phyloP scores from a whole-genome alignment of 2,329 filamentous ascomycete genomes.

The Tetracladium maxilliforme region DNA sequence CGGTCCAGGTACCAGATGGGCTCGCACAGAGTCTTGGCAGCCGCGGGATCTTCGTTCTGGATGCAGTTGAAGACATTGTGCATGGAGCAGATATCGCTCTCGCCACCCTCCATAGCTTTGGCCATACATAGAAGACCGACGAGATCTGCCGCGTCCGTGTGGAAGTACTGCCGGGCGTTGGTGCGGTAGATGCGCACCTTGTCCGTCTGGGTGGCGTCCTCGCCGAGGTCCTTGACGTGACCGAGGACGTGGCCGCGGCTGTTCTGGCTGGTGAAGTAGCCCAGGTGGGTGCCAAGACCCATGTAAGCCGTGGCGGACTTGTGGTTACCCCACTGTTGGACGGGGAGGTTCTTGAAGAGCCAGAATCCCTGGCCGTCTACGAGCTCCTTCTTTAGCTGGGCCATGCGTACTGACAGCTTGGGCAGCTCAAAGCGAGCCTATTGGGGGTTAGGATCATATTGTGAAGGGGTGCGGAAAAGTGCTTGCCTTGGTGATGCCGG shows the following conservation, averaged over 20 bases:
- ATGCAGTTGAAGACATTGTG: constrained; percentile 75
- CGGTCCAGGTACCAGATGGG: constrained; percentile 89
- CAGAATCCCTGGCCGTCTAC: constrained; percentile 82
- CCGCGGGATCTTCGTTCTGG: constrained; percentile 60
- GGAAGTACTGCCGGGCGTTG: constrained; percentile 73
- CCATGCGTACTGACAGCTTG: constrained; percentile 34
- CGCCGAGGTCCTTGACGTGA: constrained; percentile 79
- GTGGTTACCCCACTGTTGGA: constrained; percentile 57
- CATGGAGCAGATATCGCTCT: constrained; percentile 66
- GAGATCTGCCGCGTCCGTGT: constrained; percentile 69
- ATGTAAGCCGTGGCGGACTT: constrained; percentile 85
- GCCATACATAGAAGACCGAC: constrained; percentile 75
- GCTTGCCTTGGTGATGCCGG: constrained; percentile 48
- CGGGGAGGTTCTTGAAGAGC: constrained; percentile 75
- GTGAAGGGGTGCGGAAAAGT: background rate
- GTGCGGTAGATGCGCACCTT: constrained; percentile 84
- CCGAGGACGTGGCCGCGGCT: constrained; percentile 72
- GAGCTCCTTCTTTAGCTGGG: constrained; percentile 45
- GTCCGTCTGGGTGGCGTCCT: constrained; percentile 69
- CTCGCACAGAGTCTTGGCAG: constrained; percentile 58
- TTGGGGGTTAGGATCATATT: too few species aligned
- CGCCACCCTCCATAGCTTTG: constrained; percentile 65
- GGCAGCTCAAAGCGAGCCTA: constrained; percentile 43
- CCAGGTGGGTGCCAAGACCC: constrained; percentile 72
- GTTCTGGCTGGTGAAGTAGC: constrained; percentile 83